These are phyloP conservation scores for Candida koratica DNA, from an alignment of 805 yeast species.

Conservation along the genomic window DNA sequence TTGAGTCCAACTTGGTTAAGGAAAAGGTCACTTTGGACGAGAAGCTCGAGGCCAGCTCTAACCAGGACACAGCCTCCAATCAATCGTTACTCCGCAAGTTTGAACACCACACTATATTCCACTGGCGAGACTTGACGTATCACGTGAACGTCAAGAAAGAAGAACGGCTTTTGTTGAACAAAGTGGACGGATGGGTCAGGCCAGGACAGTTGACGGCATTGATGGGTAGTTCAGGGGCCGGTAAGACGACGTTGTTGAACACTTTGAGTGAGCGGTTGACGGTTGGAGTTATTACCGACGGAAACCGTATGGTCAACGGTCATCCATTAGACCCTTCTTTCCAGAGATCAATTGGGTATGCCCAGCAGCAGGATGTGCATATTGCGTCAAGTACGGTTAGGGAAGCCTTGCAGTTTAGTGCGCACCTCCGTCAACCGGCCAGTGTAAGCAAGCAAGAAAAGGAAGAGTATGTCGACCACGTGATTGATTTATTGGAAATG, in stretches of 20 bases:
- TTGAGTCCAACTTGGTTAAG: slow-evolving; percentile 29
- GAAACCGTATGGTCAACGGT: slow-evolving; percentile 61
- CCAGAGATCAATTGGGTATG: slow-evolving; percentile 76
- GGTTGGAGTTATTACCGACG: slow-evolving; percentile 69
- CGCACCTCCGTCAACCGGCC: slow-evolving; percentile 67
- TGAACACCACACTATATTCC: slow-evolving; percentile 23
- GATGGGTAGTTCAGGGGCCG: slow-evolving; percentile 88
- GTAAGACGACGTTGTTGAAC: slow-evolving; percentile 74
- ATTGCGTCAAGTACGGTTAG: slow-evolving; percentile 68
- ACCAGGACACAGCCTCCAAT: not conserved
- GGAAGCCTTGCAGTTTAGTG: slow-evolving; percentile 70
- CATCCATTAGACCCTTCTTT: slow-evolving; percentile 58
- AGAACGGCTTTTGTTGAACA: slow-evolving; percentile 36
- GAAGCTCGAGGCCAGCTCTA: slow-evolving; percentile 7
- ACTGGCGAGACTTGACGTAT: slow-evolving; percentile 38
- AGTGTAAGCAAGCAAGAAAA: slow-evolving; percentile 55
- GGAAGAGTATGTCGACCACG: slow-evolving; percentile 62
- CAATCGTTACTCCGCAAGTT: not conserved
- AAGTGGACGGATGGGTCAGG: slow-evolving; percentile 61
- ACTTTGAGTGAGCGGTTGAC: slow-evolving; percentile 69
- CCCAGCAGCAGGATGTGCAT: slow-evolving; percentile 78
- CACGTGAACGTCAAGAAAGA: slow-evolving; percentile 35
- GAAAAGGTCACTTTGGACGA: slow-evolving; percentile 15
- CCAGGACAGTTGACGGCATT: slow-evolving; percentile 80
- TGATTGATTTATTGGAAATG: slow-evolving; percentile 67